Conservation (phyloP, 2,329 filamentous ascomycete genomes). For the Arthrobotrys megalospora region DNA sequence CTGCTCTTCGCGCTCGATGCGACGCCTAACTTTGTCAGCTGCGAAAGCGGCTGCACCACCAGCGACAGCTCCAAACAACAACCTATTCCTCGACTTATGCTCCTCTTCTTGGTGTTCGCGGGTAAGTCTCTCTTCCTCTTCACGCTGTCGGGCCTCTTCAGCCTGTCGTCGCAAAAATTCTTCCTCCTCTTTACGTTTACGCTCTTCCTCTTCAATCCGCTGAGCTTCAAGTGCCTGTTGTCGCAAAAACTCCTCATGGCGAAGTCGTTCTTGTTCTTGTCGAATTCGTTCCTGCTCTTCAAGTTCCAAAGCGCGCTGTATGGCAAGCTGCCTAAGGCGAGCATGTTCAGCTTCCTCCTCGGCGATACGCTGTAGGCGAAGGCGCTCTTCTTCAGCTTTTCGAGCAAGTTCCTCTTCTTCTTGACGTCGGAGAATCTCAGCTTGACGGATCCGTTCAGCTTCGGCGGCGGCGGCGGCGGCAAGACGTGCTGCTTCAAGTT, state of each 20-base stretch:
- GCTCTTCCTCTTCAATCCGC: constrained; percentile 37
- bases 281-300: constrained; percentile 45
- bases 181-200: constrained; percentile 37
- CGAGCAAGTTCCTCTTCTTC: constrained; percentile 49
- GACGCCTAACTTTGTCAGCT: constrained; percentile 49
- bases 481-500: constrained; percentile 45
- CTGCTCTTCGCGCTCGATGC: constrained; percentile 41
- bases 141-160: constrained; percentile 18
- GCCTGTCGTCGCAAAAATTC: constrained; percentile 31
- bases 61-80: constrained; percentile 50
- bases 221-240: constrained; percentile 55
- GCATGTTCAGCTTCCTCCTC: constrained; percentile 55
- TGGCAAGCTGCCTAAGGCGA: constrained; percentile 42
- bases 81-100: constrained; percentile 43
- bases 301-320: constrained; percentile 52
- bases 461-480: constrained; percentile 47
- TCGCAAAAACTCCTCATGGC: constrained; percentile 55
- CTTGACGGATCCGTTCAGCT: constrained; percentile 55
- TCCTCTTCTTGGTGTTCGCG: constrained; percentile 48
- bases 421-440: constrained; percentile 37
- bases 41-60: constrained; percentile 53
- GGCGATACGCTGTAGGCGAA: constrained; percentile 52
- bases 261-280: constrained; percentile 44
- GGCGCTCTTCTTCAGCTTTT: constrained; percentile 50
- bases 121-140: constrained; percentile 38